Evolutionary conservation across 352 stramenopile species (phyloP).

Genomic region (Phytopythium ostracodes): DNA sequence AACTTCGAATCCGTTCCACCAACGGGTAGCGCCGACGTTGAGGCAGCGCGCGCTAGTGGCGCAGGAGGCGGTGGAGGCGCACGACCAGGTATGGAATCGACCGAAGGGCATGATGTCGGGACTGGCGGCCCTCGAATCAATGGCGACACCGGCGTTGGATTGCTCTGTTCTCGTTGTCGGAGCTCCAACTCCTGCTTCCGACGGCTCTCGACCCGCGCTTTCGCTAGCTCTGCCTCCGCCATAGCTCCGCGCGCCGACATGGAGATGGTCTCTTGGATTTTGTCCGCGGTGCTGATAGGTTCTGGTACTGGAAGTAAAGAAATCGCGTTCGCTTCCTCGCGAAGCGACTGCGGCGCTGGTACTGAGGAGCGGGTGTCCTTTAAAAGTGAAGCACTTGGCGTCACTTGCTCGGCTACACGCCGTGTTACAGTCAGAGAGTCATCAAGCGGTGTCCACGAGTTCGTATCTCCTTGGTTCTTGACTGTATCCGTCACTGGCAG

Average conservation of each 20-base stretch:
- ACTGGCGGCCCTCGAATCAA: neutral
- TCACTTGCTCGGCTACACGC: neutral
- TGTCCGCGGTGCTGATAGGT: conserved; percentile 1
- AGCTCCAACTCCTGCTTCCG: conserved; percentile 52
- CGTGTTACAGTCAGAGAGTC: neutral
- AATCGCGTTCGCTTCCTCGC: neutral
- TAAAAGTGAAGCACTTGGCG: neutral
- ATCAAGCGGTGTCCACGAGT: neutral
- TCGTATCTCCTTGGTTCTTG: neutral
- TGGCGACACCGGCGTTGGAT: neutral
- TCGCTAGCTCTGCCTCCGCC: conserved; percentile 67
- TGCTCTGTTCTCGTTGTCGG: conserved; percentile 22
- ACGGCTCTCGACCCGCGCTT: conserved; percentile 54
- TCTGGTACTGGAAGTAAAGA: neutral
- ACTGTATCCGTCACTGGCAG: neutral
- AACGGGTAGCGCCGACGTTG: conserved; percentile 18
- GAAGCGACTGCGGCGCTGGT: neutral
- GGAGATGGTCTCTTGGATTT: conserved; percentile 33
- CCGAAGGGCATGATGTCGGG: neutral
- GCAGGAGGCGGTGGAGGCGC: conserved; percentile 3
- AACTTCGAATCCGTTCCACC: neutral
- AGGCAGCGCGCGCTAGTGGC: conserved; percentile 22
- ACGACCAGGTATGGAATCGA: neutral
- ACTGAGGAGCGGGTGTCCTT: neutral
- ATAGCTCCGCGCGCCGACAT: conserved; percentile 53